phyloP scores from a whole-genome alignment of 768 basidiomycete genomes.

The Macrolepiota dolichaula region DNA sequence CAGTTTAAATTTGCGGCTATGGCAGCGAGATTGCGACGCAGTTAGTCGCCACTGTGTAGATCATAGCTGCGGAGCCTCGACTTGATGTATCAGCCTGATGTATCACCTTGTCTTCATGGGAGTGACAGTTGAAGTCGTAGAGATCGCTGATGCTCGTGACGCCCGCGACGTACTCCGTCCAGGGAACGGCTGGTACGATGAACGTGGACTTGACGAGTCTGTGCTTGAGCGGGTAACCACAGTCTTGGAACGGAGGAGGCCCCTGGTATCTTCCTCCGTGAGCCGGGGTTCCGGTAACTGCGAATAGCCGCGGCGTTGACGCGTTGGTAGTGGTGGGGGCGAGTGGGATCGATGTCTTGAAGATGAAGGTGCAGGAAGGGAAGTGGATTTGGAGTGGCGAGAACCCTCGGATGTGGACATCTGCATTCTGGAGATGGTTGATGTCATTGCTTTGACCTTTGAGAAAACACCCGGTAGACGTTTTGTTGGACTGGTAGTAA shows the following conservation, averaged over 20 bases:
- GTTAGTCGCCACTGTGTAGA: neutral
- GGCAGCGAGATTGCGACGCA: no score
- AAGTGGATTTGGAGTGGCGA: neutral
- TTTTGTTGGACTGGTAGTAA: neutral
- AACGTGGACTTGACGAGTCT: neutral
- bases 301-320: neutral
- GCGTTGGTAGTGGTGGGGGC: neutral
- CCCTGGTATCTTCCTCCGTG: neutral
- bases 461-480: neutral
- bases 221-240: neutral
- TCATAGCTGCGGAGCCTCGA: neutral
- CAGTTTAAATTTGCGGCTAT: no score
- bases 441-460: conserved; percentile 4
- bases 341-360: neutral
- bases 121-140: conserved; percentile 3
- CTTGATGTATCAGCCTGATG: neutral
- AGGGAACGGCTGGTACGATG: neutral
- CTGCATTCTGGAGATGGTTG: neutral
- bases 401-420: neutral
- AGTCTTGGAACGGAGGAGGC: conserved; percentile 2
- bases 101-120: conserved; percentile 2
- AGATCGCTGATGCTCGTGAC: neutral
- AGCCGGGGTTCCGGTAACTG: neutral
- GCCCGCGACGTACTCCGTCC: neutral
- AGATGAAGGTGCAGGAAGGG: neutral